phyloP scores from a whole-genome alignment of 768 basidiomycete species.

The Cystofilobasidium capitatum region DNA sequence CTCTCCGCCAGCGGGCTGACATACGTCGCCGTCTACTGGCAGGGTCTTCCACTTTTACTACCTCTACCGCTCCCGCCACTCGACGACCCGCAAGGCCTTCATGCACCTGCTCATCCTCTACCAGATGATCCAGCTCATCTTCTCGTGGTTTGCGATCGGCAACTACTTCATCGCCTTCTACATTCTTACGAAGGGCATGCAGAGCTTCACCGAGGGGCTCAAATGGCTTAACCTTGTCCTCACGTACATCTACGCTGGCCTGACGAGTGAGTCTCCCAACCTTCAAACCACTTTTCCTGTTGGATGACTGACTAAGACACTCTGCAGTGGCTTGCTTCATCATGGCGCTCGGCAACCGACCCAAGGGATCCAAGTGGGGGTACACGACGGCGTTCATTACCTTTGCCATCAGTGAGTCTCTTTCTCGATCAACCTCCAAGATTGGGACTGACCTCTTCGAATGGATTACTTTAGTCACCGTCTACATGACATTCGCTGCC shows the following conservation, averaged over 20 bases:
- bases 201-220: conserved; percentile 37
- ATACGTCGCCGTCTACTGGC: too few relatives aligned
- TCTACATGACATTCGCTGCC: conserved; percentile 74
- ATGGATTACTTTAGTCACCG: conserved; percentile 47
- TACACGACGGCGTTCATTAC: conserved; percentile 56
- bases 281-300: background rate
- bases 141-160: conserved; percentile 83
- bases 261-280: conserved; percentile 47
- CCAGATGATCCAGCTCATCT: conserved; percentile 47
- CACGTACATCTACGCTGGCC: conserved; percentile 76
- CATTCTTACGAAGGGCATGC: conserved; percentile 42
- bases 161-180: conserved; percentile 15
- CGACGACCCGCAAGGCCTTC: conserved; percentile 17
- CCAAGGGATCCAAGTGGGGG: conserved; percentile 52
- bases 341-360: conserved; percentile 69
- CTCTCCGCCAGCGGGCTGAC: too few relatives aligned
- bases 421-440: background rate
- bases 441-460: background rate
- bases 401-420: background rate
- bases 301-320: background rate
- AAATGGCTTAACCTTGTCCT: conserved; percentile 58
- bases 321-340: conserved; percentile 56
- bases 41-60: conserved; percentile 85
- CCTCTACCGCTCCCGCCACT: conserved; percentile 56
- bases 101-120: conserved; percentile 26